phyloP scores from a whole-genome alignment of 2,329 filamentous ascomycete genomes.

The Neonectria faginata region DNA sequence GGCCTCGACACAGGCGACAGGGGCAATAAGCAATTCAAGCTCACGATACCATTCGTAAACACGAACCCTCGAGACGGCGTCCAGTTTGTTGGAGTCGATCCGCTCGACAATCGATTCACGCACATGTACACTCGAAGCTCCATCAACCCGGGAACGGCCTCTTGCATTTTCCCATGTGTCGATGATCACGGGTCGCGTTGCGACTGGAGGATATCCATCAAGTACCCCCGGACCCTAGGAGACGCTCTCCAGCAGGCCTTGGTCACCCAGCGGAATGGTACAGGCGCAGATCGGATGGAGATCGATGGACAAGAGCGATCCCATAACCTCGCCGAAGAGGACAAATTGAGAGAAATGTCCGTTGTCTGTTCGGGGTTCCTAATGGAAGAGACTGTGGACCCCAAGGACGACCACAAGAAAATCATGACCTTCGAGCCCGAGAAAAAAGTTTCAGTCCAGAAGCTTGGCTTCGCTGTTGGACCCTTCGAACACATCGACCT shows the following conservation, averaged over 20 bases:
- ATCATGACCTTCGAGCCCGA: constrained; percentile 86
- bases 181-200: constrained; percentile 86
- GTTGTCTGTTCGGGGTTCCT: constrained; percentile 92
- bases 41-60: constrained; percentile 80
- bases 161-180: constrained; percentile 91
- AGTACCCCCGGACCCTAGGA: constrained; percentile 85
- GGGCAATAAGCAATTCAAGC: constrained; percentile 60
- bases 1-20: constrained; percentile 49
- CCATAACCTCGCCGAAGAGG: constrained; percentile 74
- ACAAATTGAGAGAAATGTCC: constrained; percentile 87
- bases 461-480: constrained; percentile 93
- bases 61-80: constrained; percentile 84
- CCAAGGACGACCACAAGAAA: constrained; percentile 83
- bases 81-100: constrained; percentile 89
- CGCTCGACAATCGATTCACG: constrained; percentile 84
- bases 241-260: constrained; percentile 72
- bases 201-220: constrained; percentile 89
- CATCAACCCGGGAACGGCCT: constrained; percentile 80
- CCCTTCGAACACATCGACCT: constrained; percentile 95
- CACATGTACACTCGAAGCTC: constrained; percentile 92
- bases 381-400: constrained; percentile 83
- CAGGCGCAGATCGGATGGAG: constrained; percentile 53
- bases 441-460: constrained; percentile 82
- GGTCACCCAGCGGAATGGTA: constrained; percentile 55
- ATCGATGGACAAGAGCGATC: constrained; percentile 55